Evolutionary conservation across 2,329 filamentous ascomycete species (phyloP).

Genomic region (Monilinia aucupariae): DNA sequence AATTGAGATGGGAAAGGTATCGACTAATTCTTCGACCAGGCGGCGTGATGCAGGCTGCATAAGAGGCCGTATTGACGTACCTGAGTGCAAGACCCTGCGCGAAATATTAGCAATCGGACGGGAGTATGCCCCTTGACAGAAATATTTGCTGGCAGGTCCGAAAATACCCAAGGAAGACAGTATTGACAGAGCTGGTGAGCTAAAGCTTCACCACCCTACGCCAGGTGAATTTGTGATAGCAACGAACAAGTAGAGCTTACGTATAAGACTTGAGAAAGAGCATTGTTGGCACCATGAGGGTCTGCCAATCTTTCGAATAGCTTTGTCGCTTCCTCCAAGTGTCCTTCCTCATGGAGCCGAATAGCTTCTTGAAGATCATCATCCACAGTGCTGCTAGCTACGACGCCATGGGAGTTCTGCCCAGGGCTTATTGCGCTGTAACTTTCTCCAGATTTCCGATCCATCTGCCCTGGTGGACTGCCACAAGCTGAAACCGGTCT

Average conservation of each 20-base stretch:
- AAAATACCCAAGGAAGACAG: neutral
- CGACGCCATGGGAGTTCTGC: conserved; percentile 27
- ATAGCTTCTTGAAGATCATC: conserved; percentile 93
- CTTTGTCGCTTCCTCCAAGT: conserved; percentile 71
- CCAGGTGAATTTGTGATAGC: neutral
- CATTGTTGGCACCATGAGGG: conserved; percentile 79
- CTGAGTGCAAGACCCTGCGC: conserved; percentile 69
- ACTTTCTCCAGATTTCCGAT: conserved; percentile 20
- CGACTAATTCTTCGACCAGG: conserved; percentile 1
- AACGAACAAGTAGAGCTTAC: conserved; percentile 4
- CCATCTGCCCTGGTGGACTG: conserved; percentile 20
- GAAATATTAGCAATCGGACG: conserved; percentile 10
- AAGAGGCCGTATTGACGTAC: conserved; percentile 44
- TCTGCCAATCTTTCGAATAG: conserved; percentile 83
- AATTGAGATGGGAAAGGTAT: conserved; percentile 1
- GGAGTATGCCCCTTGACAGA: neutral
- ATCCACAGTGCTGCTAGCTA: conserved; percentile 51
- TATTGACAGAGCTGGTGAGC: neutral
- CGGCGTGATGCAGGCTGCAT: conserved; percentile 18
- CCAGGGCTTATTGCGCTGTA: conserved; percentile 11
- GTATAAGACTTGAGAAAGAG: conserved; percentile 91
- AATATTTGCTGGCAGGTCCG: conserved; percentile 12
- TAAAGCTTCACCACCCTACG: conserved; percentile 1
- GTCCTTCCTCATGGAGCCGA: conserved; percentile 77
- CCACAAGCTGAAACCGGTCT: conserved; percentile 39